A percentile compares a stretch with the other conserved stretches of the same genome.
phyloP scores from a whole-genome alignment of 176 grass and related monocot species.

The Carex parvula region DNA sequence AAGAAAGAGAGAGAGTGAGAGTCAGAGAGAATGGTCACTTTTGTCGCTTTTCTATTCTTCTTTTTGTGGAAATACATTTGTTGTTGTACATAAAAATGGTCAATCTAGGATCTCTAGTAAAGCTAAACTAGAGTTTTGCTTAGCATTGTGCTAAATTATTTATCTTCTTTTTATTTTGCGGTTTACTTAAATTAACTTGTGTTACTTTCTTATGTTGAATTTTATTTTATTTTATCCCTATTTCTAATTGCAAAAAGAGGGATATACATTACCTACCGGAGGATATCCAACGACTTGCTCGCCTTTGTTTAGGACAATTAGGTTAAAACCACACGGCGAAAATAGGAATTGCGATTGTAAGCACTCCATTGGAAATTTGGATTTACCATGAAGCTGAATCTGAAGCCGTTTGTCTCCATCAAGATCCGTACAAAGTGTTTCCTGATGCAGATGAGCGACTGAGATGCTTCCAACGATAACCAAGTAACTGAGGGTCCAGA shows the following conservation, averaged over 20 bases:
- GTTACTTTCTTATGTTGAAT: neutral
- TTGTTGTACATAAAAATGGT: constrained; percentile 27
- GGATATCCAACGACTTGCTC: neutral
- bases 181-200: neutral
- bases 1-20: neutral
- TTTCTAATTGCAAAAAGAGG: neutral
- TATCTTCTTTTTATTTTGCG: neutral
- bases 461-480: neutral
- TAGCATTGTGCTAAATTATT: constrained; percentile 18
- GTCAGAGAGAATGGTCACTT: neutral
- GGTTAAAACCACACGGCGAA: neutral
- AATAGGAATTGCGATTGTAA: neutral
- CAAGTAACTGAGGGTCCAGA: neutral
- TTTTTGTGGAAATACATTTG: constrained; percentile 15
- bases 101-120: constrained; percentile 19
- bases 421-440: neutral
- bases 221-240: neutral
- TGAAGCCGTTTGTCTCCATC: neutral
- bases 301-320: neutral
- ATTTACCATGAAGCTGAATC: neutral
- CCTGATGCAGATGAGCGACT: neutral
- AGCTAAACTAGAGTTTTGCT: constrained; percentile 21
- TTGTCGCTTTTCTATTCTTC: constrained; percentile 2
- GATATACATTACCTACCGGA: neutral
- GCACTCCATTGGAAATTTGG: neutral